Evolutionary conservation across 1,284 basidiomycete genomes (phyloP).

Genomic region (Schizopora paradoxa): DNA sequence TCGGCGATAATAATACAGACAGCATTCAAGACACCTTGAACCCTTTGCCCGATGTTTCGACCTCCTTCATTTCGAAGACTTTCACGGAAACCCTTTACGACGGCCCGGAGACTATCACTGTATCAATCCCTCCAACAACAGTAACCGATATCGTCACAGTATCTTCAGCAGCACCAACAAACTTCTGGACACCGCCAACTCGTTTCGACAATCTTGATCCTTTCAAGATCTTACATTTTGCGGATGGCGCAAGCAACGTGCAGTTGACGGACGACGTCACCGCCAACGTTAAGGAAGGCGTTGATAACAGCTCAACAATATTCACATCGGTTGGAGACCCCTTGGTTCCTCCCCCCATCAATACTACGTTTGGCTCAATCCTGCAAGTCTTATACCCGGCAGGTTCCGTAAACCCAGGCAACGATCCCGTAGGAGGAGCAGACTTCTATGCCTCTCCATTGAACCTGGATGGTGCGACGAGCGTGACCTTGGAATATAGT

Average conservation of each 20-base stretch:
- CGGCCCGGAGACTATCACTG: conserved; percentile 31
- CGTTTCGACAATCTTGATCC: conserved; percentile 51
- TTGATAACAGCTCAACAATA: conserved; percentile 8
- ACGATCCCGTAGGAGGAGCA: conserved; percentile 25
- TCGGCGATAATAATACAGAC: conserved; percentile 2
- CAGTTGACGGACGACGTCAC: conserved; percentile 46
- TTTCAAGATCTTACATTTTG: conserved; percentile 57
- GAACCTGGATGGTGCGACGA: conserved; percentile 20
- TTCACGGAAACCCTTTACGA: conserved; percentile 26
- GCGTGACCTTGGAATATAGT: conserved; percentile 23
- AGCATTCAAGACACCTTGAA: not conserved
- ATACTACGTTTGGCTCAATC: conserved; percentile 24
- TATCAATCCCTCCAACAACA: conserved; percentile 30
- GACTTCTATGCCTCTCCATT: conserved; percentile 26
- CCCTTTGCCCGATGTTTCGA: not conserved
- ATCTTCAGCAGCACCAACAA: conserved; percentile 20
- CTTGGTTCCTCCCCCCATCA: conserved; percentile 5
- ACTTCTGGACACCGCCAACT: conserved; percentile 46
- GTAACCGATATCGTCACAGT: conserved; percentile 24
- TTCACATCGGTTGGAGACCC: too few relatives aligned
- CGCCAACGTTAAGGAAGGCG: conserved; percentile 9
- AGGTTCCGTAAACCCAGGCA: conserved; percentile 26
- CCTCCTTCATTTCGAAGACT: conserved; percentile 9
- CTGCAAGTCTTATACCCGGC: conserved; percentile 26
- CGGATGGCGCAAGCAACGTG: conserved; percentile 52